Percentiles rank a stretch among this genome's conserved stretches.
phyloP scores from a whole-genome alignment of 2,329 filamentous ascomycete species.

The Dothideomycetes sp. region DNA sequence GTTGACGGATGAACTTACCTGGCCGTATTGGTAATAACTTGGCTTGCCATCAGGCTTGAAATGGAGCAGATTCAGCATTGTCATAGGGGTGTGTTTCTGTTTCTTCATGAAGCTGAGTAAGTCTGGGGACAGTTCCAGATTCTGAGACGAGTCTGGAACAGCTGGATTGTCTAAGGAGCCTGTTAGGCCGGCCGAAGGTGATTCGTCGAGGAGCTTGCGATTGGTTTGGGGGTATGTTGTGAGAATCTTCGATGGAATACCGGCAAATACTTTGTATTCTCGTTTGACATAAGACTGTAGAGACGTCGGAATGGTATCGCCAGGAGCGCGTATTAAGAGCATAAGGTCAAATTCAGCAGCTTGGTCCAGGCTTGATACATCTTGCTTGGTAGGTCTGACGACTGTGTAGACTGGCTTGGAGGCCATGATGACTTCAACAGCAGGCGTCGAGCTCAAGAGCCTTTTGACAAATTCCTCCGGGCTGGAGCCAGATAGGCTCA shows the following conservation, averaged over 20 bases:
- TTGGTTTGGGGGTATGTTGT: conserved; percentile 27
- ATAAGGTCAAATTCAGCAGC: conserved; percentile 34
- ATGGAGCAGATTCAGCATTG: conserved; percentile 53
- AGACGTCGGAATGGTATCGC: conserved; percentile 12
- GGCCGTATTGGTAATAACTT: conserved; percentile 47
- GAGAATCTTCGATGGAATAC: conserved; percentile 33
- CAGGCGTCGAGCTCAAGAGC: conserved; percentile 19
- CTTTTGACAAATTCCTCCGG: conserved; percentile 29
- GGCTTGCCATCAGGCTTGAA: conserved; percentile 40
- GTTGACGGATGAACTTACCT: conserved; percentile 32
- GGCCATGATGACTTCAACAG: conserved; percentile 30
- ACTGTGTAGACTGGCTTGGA: conserved; percentile 39
- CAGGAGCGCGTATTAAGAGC: conserved; percentile 27
- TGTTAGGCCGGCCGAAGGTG: conserved; percentile 22
- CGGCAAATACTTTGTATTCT: conserved; percentile 25
- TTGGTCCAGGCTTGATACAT: conserved; percentile 29
- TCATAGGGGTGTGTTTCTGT: conserved; percentile 32
- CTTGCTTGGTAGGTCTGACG: conserved; percentile 33
- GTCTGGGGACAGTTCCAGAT: conserved; percentile 43
- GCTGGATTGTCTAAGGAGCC: conserved; percentile 19
- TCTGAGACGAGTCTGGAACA: conserved; percentile 30
- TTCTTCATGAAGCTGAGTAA: conserved; percentile 39
- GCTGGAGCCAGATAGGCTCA: conserved; percentile 26
- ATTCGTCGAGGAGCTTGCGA: conserved; percentile 26
- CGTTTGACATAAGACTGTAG: conserved; percentile 15